Base-by-base conservation (phyloP, 257 asterid species). In the Prunella vulgaris region DNA sequence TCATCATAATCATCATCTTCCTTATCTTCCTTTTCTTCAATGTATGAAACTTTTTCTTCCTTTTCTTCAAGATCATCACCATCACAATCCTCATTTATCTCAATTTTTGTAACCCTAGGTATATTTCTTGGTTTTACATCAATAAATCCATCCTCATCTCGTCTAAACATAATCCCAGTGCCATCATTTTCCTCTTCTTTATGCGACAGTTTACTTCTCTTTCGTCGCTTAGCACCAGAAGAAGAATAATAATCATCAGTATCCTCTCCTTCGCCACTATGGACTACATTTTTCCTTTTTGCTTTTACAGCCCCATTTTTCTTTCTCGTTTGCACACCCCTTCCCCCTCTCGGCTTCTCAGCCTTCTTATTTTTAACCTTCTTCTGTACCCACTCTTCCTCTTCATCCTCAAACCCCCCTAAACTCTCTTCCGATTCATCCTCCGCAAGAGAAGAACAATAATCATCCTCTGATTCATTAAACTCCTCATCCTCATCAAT, bases 391-490 rank as follows among this genome's bases (percentile, higher is more conserved):
- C 80, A 76, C 73, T 80, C 80, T 18, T 80, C 82, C 75, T 84
- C 78, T 58, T 66, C 78, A 71, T 83, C 89, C 49, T 75, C 78
- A 57, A 69, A 69, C 61, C 76, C 83, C 17, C 80, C 85, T 15
- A 82, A 74, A 64, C 87, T 84, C 68, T 77, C 94, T 48, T 82
- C 95, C 13, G 90, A 79, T 64, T 84, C 96, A 81, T 87, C 97
- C 64, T 76, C 96, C 14, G 85, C 89, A 49, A 92, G 81, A 60
- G 93, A 84, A 74, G 88, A 92, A 71, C 82, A 80, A 63, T 84
- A 83, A 64, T 83, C 98, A 64, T 86, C 98, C 67, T 85, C 97
- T 14, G 95, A 88, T 69, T 78, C 87, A 20, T 76, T 65, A 68
- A 83, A n/a, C 71, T 17, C 74, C 76, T 88, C 96, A 59, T 86